These are phyloP conservation scores for Artemisia argyi DNA, from an alignment of 129 eudicot genomes.

Conservation along the genomic window DNA sequence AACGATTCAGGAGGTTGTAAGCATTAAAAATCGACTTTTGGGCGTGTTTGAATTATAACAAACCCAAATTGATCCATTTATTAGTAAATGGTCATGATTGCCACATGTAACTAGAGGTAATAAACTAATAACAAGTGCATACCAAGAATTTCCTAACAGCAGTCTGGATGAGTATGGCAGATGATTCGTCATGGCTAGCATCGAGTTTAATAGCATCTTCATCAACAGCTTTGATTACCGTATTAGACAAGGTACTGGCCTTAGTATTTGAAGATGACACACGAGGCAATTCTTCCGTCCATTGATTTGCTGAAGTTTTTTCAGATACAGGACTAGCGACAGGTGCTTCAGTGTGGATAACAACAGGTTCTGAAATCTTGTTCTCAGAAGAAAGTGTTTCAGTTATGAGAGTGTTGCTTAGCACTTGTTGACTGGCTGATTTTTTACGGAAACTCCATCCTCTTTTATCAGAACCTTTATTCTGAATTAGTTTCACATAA, in stretches of 20 bases:
- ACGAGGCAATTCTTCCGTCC: conserved; percentile 59
- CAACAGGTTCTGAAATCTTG: conserved; percentile 46
- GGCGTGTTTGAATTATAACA: neutral
- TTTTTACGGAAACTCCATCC: conserved; percentile 94
- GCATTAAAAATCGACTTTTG: neutral
- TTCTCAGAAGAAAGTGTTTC: conserved; percentile 49
- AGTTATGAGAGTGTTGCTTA: conserved; percentile 63
- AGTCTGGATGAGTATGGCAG: conserved; percentile 52
- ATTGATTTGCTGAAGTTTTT: conserved; percentile 42
- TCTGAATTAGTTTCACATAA: conserved; percentile 34
- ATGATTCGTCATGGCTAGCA: conserved; percentile 49
- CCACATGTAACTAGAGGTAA: neutral
- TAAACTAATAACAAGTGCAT: neutral
- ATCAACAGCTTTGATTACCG: conserved; percentile 2
- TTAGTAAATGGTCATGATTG: neutral
- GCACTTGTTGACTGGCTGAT: conserved; percentile 66
- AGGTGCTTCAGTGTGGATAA: conserved; percentile 35
- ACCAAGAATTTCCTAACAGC: conserved; percentile 73
- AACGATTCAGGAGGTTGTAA: neutral
- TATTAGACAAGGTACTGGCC: conserved; percentile 25
- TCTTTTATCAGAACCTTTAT: conserved; percentile 67
- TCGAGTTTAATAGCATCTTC: conserved; percentile 28
- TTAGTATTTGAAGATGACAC: conserved; percentile 42
- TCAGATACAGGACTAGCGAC: conserved; percentile 38
- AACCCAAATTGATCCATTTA: neutral